Evolutionary conservation across 75 land plant species (phyloP).

Genomic region (Adiantum capillusveneris): DNA sequence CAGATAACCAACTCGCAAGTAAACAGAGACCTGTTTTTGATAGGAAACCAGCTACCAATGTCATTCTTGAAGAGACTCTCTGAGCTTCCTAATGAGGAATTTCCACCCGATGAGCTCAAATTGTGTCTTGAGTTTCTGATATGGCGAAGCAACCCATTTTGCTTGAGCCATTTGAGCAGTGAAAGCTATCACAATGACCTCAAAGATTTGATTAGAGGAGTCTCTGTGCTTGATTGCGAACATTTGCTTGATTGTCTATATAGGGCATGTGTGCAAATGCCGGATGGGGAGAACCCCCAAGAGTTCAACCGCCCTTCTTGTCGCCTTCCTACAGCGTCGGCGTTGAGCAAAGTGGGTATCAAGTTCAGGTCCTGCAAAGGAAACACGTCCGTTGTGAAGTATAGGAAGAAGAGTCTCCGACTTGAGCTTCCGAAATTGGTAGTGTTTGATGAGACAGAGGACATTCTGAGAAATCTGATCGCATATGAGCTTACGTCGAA

Average conservation of each 20-base stretch:
- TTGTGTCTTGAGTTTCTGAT: neutral
- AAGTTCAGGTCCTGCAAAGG: conserved; percentile 1
- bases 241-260: conserved; percentile 7
- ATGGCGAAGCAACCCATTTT: conserved; percentile 1
- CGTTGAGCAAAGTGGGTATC: neutral
- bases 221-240: conserved; percentile 2
- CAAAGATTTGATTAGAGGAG: neutral
- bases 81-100: neutral
- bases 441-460: conserved; percentile 3
- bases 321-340: neutral
- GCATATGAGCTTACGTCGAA: conserved; percentile 8
- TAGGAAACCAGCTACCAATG: conserved; percentile 4
- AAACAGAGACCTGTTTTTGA: neutral
- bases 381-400: neutral
- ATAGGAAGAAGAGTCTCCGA: neutral
- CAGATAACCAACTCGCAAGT: neutral
- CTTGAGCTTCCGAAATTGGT: neutral
- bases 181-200: neutral
- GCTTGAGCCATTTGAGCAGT: neutral
- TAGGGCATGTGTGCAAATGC: neutral
- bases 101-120: neutral
- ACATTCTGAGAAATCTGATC: conserved; percentile 1
- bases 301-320: neutral
- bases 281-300: neutral
- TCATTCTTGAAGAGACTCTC: neutral